These are phyloP conservation scores for Fragaria ananassa DNA, from an alignment of 306 rosid species.

Conservation along the genomic window DNA sequence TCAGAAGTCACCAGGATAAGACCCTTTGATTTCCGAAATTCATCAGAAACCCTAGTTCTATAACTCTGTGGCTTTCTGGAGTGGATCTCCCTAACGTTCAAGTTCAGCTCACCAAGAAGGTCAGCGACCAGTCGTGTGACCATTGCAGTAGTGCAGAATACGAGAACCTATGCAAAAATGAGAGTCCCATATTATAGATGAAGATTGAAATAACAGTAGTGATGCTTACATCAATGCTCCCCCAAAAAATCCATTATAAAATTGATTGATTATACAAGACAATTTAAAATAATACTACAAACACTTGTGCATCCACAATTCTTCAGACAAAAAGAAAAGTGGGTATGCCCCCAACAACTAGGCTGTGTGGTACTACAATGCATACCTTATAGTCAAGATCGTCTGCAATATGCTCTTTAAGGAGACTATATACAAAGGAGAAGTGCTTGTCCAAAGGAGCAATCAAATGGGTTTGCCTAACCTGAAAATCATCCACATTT, in stretches of 20 bases:
- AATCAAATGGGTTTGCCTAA: slow-evolving; percentile 64
- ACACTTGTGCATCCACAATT: neutral
- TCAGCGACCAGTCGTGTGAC: slow-evolving; percentile 81
- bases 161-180: slow-evolving; percentile 59
- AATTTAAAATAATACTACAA: neutral
- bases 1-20: slow-evolving; percentile 91
- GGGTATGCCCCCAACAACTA: neutral
- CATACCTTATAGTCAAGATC: slow-evolving; percentile 88
- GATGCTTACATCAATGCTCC: slow-evolving; percentile 6
- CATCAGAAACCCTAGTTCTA: slow-evolving; percentile 89
- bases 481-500: slow-evolving; percentile 58
- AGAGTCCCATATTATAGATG: neutral
- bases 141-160: slow-evolving; percentile 99
- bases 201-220: neutral
- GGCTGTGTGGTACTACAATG: slow-evolving; percentile 13
- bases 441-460: slow-evolving; percentile 84
- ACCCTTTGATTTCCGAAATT: slow-evolving; percentile 89
- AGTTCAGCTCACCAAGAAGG: slow-evolving; percentile 75
- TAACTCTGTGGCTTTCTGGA: slow-evolving; percentile 89
- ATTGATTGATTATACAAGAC: neutral
- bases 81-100: slow-evolving; percentile 96
- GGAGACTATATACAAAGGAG: slow-evolving; percentile 55
- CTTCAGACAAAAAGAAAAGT: neutral
- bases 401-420: slow-evolving; percentile 86
- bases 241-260: neutral